Percentiles rank a stretch among this genome's conserved stretches.
Evolutionary conservation across 2,329 filamentous ascomycete species (phyloP).

Genomic region (Ophiocordyceps camponoti-floridani): DNA sequence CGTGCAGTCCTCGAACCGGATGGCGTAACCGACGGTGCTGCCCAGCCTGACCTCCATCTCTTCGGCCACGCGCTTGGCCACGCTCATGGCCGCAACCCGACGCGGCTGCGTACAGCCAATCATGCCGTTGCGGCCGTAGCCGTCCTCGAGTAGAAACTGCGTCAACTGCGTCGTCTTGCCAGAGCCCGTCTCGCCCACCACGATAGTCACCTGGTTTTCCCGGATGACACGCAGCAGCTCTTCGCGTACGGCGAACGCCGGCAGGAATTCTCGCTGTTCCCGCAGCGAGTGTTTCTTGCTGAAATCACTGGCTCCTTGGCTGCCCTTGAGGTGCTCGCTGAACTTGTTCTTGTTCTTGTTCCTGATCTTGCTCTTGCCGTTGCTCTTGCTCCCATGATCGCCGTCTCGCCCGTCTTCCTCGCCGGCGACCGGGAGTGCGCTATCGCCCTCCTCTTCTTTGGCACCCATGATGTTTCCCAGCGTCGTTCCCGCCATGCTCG

Average conservation of each 20-base stretch:
- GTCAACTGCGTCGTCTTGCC: constrained; percentile 96
- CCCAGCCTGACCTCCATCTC: constrained; percentile 87
- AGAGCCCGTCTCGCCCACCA: constrained; percentile 92
- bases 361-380: no score
- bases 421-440: constrained; percentile 57
- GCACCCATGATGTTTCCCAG: constrained; percentile 91
- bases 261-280: constrained; percentile 78
- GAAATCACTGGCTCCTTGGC: constrained; percentile 73
- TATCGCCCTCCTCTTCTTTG: constrained; percentile 85
- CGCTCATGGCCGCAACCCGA: constrained; percentile 93
- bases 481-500: constrained; percentile 78
- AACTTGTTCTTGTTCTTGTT: no score
- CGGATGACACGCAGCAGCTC: constrained; percentile 75
- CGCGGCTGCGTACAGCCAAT: constrained; percentile 95
- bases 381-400: constrained; percentile 21
- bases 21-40: constrained; percentile 88
- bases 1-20: constrained; percentile 92
- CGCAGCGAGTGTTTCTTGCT: constrained; percentile 79
- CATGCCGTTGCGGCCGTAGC: constrained; percentile 61
- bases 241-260: constrained; percentile 74
- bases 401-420: constrained; percentile 48
- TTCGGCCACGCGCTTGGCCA: constrained; percentile 89
- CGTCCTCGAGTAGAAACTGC: constrained; percentile 88
- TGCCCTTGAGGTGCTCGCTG: constrained; percentile 74
- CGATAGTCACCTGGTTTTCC: constrained; percentile 82